Percentiles rank a stretch among this genome's conserved stretches.
These are phyloP conservation scores for Leishmania aethiopica DNA, from an alignment of 208 protist species.

Conservation along the genomic window DNA sequence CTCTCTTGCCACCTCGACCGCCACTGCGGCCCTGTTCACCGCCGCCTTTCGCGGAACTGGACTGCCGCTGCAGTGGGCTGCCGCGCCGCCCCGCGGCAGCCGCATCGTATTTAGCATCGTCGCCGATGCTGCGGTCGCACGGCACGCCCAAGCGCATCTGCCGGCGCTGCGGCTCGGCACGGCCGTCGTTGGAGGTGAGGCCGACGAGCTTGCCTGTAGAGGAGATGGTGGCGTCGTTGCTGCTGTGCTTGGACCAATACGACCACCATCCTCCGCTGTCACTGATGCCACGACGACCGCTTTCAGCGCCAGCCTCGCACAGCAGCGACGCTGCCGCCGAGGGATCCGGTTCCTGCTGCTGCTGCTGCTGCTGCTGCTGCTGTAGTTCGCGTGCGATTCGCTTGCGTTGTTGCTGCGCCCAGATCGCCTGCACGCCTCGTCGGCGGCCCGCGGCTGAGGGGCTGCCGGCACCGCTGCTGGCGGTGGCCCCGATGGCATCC, in stretches of 20 bases:
- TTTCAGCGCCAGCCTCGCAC: not conserved
- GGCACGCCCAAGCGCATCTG: not conserved
- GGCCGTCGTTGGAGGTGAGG: conserved; percentile 24
- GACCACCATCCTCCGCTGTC: not conserved
- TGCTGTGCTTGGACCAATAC: not conserved
- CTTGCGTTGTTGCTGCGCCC: conserved; percentile 34
- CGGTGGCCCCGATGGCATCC: not conserved
- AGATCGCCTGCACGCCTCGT: conserved; percentile 17
- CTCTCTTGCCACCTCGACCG: not conserved
- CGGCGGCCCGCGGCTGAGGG: not conserved
- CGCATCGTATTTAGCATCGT: not conserved
- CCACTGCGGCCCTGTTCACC: not conserved
- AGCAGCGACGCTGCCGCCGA: not conserved
- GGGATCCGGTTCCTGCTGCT: not conserved
- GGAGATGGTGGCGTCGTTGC: not conserved
- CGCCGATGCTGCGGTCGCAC: not conserved
- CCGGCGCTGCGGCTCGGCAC: not conserved
- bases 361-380: conserved; percentile 8
- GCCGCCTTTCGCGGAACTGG: not conserved
- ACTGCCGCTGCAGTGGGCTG: not conserved
- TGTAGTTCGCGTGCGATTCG: conserved; percentile 28
- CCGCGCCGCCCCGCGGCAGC: not conserved
- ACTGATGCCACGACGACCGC: not conserved
- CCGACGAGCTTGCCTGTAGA: conserved; percentile 13
- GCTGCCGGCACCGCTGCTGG: not conserved